phyloP scores from a whole-genome alignment of 169 alveolate genomes.

The Plasmodium ovale region DNA sequence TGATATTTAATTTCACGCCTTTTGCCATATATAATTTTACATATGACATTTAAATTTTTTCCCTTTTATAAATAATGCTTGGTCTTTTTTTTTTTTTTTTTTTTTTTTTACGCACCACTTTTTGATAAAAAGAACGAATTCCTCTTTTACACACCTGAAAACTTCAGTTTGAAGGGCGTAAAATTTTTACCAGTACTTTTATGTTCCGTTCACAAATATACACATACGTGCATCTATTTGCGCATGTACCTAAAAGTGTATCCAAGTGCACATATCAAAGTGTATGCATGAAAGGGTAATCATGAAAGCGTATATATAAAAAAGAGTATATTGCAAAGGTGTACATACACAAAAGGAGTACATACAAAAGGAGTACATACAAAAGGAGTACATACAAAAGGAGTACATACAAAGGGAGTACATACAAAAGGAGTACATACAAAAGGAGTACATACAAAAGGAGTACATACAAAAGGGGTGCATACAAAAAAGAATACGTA shows the following conservation, averaged over 20 bases:
- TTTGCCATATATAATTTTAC: neutral
- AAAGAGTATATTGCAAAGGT: neutral
- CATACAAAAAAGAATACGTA: neutral
- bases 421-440: no score
- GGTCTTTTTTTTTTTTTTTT: neutral
- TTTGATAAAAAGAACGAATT: neutral
- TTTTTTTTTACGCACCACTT: neutral
- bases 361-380: no score
- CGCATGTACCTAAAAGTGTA: neutral
- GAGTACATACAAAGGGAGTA: no score
- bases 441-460: no score
- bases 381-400: no score
- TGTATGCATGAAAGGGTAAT: no score
- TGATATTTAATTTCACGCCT: neutral
- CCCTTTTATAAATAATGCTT: neutral
- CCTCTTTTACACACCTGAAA: neutral
- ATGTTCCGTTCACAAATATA: neutral
- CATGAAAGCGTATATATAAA: neutral
- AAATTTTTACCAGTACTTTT: neutral
- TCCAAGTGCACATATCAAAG: neutral
- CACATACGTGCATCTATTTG: neutral
- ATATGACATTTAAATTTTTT: neutral
- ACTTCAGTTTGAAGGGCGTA: neutral
- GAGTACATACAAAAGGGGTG: no score
- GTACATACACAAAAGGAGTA: no score